phyloP scores from a whole-genome alignment of 768 basidiomycete species.

The Boletales sp. region DNA sequence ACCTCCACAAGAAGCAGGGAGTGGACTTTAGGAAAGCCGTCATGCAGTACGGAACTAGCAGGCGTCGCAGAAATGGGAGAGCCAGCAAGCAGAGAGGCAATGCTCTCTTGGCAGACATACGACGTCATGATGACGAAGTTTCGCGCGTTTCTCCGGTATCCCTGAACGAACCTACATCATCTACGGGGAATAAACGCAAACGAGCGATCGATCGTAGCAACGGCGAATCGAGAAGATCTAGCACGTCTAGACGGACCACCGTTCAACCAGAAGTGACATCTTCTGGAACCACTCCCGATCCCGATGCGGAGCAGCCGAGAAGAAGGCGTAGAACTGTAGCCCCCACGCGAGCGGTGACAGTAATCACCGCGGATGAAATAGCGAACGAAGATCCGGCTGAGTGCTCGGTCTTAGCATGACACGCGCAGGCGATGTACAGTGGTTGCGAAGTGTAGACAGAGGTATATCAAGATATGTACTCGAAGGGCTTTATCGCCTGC shows the following conservation, averaged over 20 bases:
- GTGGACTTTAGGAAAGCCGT: slow-evolving; percentile 84
- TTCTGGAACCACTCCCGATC: slow-evolving; percentile 53
- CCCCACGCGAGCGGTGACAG: slow-evolving; percentile 24
- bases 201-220: slow-evolving; percentile 31
- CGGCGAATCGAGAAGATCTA: slow-evolving; percentile 33
- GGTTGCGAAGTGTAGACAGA: slow-evolving; percentile 6
- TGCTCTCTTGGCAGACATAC: slow-evolving; percentile 76
- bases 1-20: slow-evolving; percentile 85
- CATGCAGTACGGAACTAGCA: slow-evolving; percentile 60
- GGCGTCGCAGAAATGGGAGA: slow-evolving; percentile 56
- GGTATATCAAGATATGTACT: slow-evolving; percentile 21
- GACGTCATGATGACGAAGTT: slow-evolving; percentile 60
- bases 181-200: slow-evolving; percentile 39
- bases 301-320: slow-evolving; percentile 58
- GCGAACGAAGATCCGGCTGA: slow-evolving; percentile 32
- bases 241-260: slow-evolving; percentile 36
- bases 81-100: slow-evolving; percentile 79
- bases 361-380: slow-evolving; percentile 31
- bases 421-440: background rate
- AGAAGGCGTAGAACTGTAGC: slow-evolving; percentile 37
- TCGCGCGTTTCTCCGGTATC: slow-evolving; percentile 23
- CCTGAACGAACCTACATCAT: slow-evolving; percentile 22
- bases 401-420: slow-evolving; percentile 20
- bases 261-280: slow-evolving; percentile 49
- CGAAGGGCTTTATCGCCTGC: slow-evolving; percentile 47